Percentiles rank a stretch among this genome's conserved stretches.
These are phyloP conservation scores for Ilyonectria sp. DNA, from an alignment of 2,329 filamentous ascomycete species.

Conservation along the genomic window DNA sequence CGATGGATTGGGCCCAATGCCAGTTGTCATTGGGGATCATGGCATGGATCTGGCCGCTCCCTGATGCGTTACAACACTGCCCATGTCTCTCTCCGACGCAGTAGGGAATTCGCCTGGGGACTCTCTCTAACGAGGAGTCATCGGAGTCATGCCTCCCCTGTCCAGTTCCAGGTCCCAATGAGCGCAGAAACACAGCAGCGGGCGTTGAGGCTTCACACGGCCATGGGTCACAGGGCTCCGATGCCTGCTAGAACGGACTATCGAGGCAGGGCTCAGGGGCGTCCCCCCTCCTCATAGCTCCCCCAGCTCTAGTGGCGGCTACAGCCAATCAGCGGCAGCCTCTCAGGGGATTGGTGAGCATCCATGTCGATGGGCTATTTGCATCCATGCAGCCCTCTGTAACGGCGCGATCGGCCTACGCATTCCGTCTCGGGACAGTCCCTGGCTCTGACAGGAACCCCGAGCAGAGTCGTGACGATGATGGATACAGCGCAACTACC, in stretches of 20 bases:
- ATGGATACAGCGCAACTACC: conserved; percentile 18
- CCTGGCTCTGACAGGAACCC: conserved; percentile 23
- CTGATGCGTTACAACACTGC: conserved; percentile 15
- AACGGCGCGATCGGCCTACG: conserved; percentile 45
- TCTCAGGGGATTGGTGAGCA: conserved; percentile 45
- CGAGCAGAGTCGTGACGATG: not conserved
- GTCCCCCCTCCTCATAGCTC: not conserved
- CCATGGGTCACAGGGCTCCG: conserved; percentile 27
- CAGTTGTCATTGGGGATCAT: conserved; percentile 31
- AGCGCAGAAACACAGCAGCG: conserved; percentile 25
- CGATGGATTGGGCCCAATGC: conserved; percentile 28
- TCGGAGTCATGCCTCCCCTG: conserved; percentile 24
- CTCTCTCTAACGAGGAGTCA: conserved; percentile 19
- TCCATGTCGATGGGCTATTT: conserved; percentile 21
- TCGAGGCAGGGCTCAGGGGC: conserved; percentile 30
- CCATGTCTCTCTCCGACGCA: conserved; percentile 13
- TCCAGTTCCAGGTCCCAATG: conserved; percentile 32
- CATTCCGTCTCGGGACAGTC: conserved; percentile 20
- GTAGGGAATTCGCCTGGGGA: not conserved
- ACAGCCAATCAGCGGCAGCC: conserved; percentile 42
- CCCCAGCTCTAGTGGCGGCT: conserved; percentile 17
- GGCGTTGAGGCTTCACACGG: conserved; percentile 39
- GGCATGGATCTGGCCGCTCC: conserved; percentile 21
- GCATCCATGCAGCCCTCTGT: conserved; percentile 42
- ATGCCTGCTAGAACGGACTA: conserved; percentile 28